Evolutionary conservation across 2,329 filamentous ascomycete species (phyloP).

Genomic region (Peltaster fructicola): DNA sequence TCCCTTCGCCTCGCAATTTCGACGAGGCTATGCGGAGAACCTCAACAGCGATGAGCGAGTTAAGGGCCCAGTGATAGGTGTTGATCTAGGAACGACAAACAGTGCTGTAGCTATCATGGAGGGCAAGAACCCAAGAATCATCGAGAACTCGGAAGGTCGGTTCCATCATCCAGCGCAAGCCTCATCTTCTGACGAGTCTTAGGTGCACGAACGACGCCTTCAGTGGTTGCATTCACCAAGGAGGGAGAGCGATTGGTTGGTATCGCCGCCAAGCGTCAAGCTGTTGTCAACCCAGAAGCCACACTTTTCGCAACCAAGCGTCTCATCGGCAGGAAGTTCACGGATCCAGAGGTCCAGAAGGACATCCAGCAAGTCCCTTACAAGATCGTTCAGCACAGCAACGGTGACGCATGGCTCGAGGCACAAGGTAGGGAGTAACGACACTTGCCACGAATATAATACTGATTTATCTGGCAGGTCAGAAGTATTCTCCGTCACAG

Average conservation of each 20-base stretch:
- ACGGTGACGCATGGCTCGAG: slow-evolving; percentile 91
- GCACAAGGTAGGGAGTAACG: no score
- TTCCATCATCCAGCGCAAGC: slow-evolving; percentile 6
- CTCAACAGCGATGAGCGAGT: slow-evolving; percentile 47
- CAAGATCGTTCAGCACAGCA: slow-evolving; percentile 95
- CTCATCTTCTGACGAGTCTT: slow-evolving; percentile 3
- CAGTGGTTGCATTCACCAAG: slow-evolving; percentile 87
- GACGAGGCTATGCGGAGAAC: slow-evolving; percentile 45
- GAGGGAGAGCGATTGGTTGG: slow-evolving; percentile 92
- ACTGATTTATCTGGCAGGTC: no score
- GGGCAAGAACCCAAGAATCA: slow-evolving; percentile 86
- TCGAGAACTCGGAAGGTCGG: slow-evolving; percentile 90
- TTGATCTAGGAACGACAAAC: slow-evolving; percentile 96
- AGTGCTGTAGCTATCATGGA: slow-evolving; percentile 96
- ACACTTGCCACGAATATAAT: no score
- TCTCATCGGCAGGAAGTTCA: slow-evolving; percentile 96
- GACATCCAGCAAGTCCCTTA: slow-evolving; percentile 96
- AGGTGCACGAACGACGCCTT: slow-evolving; percentile 83
- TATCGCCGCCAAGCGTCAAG: slow-evolving; percentile 95
- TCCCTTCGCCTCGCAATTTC: slow-evolving; percentile 54
- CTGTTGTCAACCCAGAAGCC: slow-evolving; percentile 96
- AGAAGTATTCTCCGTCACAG: slow-evolving; percentile 97
- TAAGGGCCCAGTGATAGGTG: slow-evolving; percentile 91
- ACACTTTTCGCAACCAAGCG: slow-evolving; percentile 97
- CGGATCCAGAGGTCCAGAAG: slow-evolving; percentile 80